A percentile compares a stretch with the other conserved stretches of the same genome.
Conservation (phyloP, 2,329 filamentous ascomycete species). For the Epichloe sp. region DNA sequence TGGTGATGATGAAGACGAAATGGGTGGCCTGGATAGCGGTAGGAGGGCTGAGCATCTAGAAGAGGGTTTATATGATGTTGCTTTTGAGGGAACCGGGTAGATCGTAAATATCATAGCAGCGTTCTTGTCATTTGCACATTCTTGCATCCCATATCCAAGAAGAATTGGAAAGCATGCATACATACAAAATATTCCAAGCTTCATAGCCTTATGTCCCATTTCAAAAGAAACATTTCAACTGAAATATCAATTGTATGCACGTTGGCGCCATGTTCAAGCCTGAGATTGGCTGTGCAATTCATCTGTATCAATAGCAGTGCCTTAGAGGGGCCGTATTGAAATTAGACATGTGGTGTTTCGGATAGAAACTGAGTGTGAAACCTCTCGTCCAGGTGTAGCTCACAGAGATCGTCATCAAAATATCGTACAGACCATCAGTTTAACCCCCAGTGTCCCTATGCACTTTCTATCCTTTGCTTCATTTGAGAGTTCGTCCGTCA, state of each 20-base stretch:
- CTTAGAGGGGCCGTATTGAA: no score
- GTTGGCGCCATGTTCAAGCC: no score
- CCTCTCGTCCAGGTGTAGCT: background rate
- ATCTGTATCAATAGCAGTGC: no score
- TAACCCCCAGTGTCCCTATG: background rate
- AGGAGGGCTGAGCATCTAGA: constrained; percentile 13
- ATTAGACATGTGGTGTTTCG: no score
- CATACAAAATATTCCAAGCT: no score
- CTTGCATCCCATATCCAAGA: no score
- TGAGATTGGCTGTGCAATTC: no score
- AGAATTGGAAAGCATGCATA: no score
- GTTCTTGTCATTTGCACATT: no score
- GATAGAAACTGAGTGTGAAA: background rate
- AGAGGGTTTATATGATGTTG: constrained; percentile 16
- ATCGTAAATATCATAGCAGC: background rate
- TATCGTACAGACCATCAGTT: constrained; percentile 24
- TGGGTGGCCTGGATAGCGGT: constrained; percentile 10
- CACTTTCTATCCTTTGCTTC: background rate
- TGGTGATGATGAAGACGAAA: constrained; percentile 20
- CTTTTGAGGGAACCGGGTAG: constrained; percentile 12
- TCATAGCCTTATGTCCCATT: no score
- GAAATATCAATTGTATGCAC: no score
- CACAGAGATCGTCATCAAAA: constrained; percentile 15
- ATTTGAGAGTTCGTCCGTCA: background rate
- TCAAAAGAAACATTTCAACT: no score